Conservation (phyloP, 2,329 filamentous ascomycete species). For the Xylariaceae sp. region DNA sequence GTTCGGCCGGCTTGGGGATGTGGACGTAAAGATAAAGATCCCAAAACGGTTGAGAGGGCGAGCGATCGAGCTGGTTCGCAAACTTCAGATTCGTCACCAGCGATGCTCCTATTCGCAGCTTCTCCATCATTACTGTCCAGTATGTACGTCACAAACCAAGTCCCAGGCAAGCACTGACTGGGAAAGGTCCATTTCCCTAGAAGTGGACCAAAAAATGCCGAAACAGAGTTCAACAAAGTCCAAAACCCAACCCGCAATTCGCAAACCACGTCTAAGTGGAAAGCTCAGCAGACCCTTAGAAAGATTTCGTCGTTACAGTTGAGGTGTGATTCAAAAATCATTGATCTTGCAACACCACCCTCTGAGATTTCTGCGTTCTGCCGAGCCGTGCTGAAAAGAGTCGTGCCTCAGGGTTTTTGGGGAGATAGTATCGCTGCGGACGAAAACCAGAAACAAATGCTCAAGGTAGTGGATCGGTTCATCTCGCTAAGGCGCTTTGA, state of each 20-base stretch:
- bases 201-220: slow-evolving; percentile 6
- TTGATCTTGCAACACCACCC: slow-evolving; percentile 64
- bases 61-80: slow-evolving; percentile 57
- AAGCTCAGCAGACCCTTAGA: slow-evolving; percentile 20
- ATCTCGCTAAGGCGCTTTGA: slow-evolving; percentile 78
- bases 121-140: slow-evolving; percentile 77
- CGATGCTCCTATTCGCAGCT: slow-evolving; percentile 79
- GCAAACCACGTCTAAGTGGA: slow-evolving; percentile 9
- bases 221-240: slow-evolving; percentile 4
- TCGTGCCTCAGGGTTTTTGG: slow-evolving; percentile 77
- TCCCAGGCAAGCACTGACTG: slow-evolving; percentile 14
- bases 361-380: slow-evolving; percentile 82
- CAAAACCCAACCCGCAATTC: slow-evolving; percentile 14
- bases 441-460: slow-evolving; percentile 61
- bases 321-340: slow-evolving; percentile 53
- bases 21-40: slow-evolving; percentile 34
- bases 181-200: slow-evolving; percentile 17
- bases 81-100: slow-evolving; percentile 67
- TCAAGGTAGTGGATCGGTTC: slow-evolving; percentile 73
- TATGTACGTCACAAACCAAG: slow-evolving; percentile 15
- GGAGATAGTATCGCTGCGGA: slow-evolving; percentile 52
- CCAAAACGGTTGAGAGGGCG: slow-evolving; percentile 69
- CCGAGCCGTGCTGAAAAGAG: slow-evolving; percentile 66
- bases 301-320: slow-evolving; percentile 14
- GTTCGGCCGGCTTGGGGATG: slow-evolving; percentile 32